phyloP scores from a whole-genome alignment of 176 grass and related monocot genomes.

The Aegilops bicornis region DNA sequence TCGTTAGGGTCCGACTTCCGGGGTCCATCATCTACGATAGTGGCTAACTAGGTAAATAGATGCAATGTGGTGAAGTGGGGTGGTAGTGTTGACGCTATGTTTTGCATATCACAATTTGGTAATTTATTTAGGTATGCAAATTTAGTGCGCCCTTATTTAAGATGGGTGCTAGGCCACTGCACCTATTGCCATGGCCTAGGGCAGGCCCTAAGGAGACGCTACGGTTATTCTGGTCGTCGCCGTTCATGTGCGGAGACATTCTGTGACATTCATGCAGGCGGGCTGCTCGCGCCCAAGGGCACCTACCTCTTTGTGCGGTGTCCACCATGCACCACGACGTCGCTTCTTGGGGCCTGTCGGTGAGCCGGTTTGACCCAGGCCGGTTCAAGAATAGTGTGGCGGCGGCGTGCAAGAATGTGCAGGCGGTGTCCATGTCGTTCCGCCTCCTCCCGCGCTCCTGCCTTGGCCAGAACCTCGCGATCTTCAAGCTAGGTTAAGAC shows the following conservation, averaged over 20 bases:
- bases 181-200: conserved; percentile 25
- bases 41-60: too few relatives aligned
- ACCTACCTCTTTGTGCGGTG: conserved; percentile 46
- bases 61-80: too few relatives aligned
- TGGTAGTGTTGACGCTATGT: too few relatives aligned
- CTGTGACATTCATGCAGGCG: conserved; percentile 34
- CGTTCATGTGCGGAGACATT: conserved; percentile 57
- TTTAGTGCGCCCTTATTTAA: too few relatives aligned
- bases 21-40: conserved; percentile 45
- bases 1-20: conserved; percentile 15
- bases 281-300: conserved; percentile 35
- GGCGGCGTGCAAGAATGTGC: conserved; percentile 39
- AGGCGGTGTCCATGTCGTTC: conserved; percentile 55
- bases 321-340: conserved; percentile 57
- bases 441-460: conserved; percentile 50
- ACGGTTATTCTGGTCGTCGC: conserved; percentile 42
- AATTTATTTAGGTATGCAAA: too few relatives aligned
- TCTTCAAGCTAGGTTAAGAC: conserved; percentile 48
- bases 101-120: background rate
- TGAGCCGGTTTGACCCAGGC: conserved; percentile 22
- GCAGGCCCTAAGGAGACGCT: conserved; percentile 59
- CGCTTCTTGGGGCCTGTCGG: conserved; percentile 24
- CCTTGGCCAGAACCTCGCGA: conserved; percentile 50
- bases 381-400: conserved; percentile 41
- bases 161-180: too few relatives aligned